These are phyloP conservation scores for Acacia concinna DNA, from an alignment of 331 rosid genomes.

Conservation along the genomic window DNA sequence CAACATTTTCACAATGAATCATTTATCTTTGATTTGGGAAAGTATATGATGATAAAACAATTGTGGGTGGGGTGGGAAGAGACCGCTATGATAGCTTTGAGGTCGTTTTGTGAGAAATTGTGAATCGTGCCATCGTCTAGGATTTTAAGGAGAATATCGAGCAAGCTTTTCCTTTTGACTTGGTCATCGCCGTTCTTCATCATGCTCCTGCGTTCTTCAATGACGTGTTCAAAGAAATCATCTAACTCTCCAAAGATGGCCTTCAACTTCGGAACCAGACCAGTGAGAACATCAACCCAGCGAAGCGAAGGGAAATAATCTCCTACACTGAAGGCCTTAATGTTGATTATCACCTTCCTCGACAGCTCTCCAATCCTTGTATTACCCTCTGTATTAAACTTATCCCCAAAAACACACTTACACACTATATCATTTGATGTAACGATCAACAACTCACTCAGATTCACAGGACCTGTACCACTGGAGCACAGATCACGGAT, in stretches of 20 bases:
- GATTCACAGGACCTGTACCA: background rate
- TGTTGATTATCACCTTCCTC: background rate
- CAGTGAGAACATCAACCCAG: background rate
- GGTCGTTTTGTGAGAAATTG: background rate
- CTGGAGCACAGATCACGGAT: background rate
- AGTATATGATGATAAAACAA: background rate
- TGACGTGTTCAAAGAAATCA: conserved; percentile 26
- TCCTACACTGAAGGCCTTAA: background rate
- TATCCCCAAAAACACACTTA: background rate
- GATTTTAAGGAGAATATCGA: conserved; percentile 37
- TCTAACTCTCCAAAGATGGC: conserved; percentile 2
- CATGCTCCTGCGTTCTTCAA: conserved; percentile 26
- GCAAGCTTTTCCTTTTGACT: conserved; percentile 11
- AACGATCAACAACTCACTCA: background rate
- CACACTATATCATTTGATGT: background rate
- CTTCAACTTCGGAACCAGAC: background rate
- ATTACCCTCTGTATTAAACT: background rate
- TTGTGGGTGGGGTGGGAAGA: background rate
- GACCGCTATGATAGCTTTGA: conserved; percentile 9
- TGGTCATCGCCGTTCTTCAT: background rate
- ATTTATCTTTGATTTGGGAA: no score
- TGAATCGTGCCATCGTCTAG: background rate
- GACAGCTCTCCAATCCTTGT: background rate
- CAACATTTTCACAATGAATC: background rate
- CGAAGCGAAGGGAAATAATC: conserved; percentile 5